phyloP scores from a whole-genome alignment of 1,139 yeast species.

The Pichia sp. region DNA sequence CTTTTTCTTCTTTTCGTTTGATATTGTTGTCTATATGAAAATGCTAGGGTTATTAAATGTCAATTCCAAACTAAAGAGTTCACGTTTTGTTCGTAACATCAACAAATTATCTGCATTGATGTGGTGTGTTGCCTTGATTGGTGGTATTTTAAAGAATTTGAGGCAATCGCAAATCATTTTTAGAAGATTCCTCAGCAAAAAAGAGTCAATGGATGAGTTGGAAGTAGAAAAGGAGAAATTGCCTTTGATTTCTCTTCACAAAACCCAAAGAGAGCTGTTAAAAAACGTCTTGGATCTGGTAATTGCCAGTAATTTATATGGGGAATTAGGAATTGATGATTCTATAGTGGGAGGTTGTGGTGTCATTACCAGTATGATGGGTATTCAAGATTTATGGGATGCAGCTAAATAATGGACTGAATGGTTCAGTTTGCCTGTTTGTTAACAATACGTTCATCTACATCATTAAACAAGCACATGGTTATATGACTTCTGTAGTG shows the following conservation, averaged over 20 bases:
- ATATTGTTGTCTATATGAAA: conserved; percentile 64
- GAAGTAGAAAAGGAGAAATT: conserved; percentile 13
- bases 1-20: conserved; percentile 68
- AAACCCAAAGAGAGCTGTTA: conserved; percentile 55
- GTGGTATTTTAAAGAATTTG: conserved; percentile 19
- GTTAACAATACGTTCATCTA: no score
- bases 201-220: conserved; percentile 23
- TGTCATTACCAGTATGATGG: conserved; percentile 69
- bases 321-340: conserved; percentile 57
- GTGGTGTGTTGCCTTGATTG: conserved; percentile 71
- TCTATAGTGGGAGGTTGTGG: conserved; percentile 86
- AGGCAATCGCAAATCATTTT: conserved; percentile 23
- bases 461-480: no score
- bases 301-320: conserved; percentile 67
- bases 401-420: not conserved
- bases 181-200: not conserved
- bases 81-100: conserved; percentile 22
- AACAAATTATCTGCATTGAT: conserved; percentile 45
- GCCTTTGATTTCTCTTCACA: conserved; percentile 5
- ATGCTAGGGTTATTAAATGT: conserved; percentile 26
- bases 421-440: no score
- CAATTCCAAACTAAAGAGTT: conserved; percentile 1
- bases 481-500: no score
- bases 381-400: conserved; percentile 67
- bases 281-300: conserved; percentile 80